A percentile compares a stretch with the other conserved stretches of the same genome.
phyloP scores from a whole-genome alignment of 805 yeast genomes.

The Wickerhamomyces chaumierensis region DNA sequence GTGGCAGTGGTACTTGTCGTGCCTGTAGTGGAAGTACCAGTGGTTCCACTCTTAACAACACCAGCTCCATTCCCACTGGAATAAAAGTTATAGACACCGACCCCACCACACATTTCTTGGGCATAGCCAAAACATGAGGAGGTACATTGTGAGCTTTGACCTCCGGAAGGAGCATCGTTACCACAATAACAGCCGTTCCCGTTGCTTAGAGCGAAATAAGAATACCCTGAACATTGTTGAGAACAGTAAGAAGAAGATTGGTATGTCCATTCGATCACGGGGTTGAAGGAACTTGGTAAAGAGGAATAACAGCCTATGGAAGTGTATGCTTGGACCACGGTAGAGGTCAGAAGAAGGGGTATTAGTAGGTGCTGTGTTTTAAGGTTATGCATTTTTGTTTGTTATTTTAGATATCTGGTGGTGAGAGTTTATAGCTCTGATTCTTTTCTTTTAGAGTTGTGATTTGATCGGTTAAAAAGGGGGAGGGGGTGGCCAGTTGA shows the following conservation, averaged over 20 bases:
- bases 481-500: too few relatives aligned
- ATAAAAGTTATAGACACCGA: constrained; percentile 34
- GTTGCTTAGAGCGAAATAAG: constrained; percentile 33
- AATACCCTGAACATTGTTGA: constrained; percentile 27
- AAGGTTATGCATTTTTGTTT: too few relatives aligned
- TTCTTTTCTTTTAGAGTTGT: too few relatives aligned
- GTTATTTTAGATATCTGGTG: too few relatives aligned
- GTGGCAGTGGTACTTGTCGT: constrained; percentile 1
- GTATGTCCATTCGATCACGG: constrained; percentile 22
- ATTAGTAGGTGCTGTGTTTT: not conserved
- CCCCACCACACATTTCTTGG: constrained; percentile 53
- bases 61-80: constrained; percentile 1
- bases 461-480: too few relatives aligned
- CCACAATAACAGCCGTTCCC: constrained; percentile 56
- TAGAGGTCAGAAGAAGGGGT: too few relatives aligned
- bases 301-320: too few relatives aligned
- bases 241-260: constrained; percentile 44
- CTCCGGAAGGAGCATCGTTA: constrained; percentile 27
- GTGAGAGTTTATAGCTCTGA: too few relatives aligned
- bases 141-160: constrained; percentile 23
- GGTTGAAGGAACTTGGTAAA: too few relatives aligned
- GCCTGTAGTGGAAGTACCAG: constrained; percentile 18
- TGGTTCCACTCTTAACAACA: constrained; percentile 7
- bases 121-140: constrained; percentile 47
- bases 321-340: too few relatives aligned